Base-by-base conservation (phyloP, 306 rosid species). In the Casuarina equisetifolia region DNA sequence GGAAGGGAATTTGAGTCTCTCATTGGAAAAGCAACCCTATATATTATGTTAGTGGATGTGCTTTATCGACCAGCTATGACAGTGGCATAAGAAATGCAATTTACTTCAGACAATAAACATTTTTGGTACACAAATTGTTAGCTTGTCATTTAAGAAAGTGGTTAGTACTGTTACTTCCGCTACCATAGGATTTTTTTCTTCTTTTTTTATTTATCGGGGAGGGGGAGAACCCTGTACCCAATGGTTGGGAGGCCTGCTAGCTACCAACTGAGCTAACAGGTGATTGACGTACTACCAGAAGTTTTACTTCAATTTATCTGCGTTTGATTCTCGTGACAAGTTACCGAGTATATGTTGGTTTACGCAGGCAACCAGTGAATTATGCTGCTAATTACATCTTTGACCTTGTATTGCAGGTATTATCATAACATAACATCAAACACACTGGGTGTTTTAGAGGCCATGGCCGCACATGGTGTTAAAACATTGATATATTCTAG, bases 351-450 rank as follows among this genome's bases (percentile, higher is more conserved):
- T 19, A 25, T 9, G 38, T 36, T 58, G 64, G 39, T 58, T 58
- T 48, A 48, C 5, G 25, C 25, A 25, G 71, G 49, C 7, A 42
- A 42, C 35, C n/a, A 3, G 39, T 42, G 8, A 16, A 67, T 42
- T 43, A 0, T 17, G 49, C 17, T 67, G 20, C 71, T 66, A 50
- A 63, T 59, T 15, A 8, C 50, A 38, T 39, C 73, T 42, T 66
- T n/a, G 62, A 64, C n/a, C 52, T 42, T 79, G 50, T 74, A 81
- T 58, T 54, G 63, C 88, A 95, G 99, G 96, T 95, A 95, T 87
- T 95, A 95, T 87, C 99, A 92, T 86, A 95, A 95, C 70, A 95
- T 95, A 81, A 95, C 99, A 19, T 91, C 99, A 71, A 95, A 95
- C 85, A 95, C 97, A 20, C 84, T 95, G 90, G 79, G 86, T 74